Conservation (phyloP, 1,284 basidiomycete species). For the Gomphus sp. region DNA sequence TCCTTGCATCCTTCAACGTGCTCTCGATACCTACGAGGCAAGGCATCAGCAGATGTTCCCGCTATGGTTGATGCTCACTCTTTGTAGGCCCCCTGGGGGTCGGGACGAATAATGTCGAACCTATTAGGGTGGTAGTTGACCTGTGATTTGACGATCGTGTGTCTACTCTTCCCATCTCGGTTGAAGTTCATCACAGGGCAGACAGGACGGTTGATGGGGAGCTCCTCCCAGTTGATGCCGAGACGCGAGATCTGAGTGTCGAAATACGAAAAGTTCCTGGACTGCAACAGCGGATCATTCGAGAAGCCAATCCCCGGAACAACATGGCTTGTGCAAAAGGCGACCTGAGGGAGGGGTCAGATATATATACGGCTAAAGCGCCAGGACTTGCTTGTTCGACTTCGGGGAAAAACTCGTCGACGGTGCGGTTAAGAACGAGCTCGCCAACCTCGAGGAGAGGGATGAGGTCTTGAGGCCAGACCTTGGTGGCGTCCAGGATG, state of each 20-base stretch:
- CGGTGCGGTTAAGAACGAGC: constrained; percentile 56
- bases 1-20: constrained; percentile 56
- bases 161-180: constrained; percentile 55
- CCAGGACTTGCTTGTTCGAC: constrained; percentile 46
- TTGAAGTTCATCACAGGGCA: constrained; percentile 73
- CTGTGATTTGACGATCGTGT: constrained; percentile 49
- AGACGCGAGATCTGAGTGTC: constrained; percentile 72
- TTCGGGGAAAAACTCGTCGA: constrained; percentile 76
- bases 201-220: constrained; percentile 76
- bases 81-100: constrained; percentile 48
- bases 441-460: constrained; percentile 72
- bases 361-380: background rate
- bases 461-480: constrained; percentile 73
- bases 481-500: constrained; percentile 76
- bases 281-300: constrained; percentile 70
- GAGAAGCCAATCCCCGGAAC: constrained; percentile 63
- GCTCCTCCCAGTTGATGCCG: constrained; percentile 65
- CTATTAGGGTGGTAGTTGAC: constrained; percentile 77
- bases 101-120: constrained; percentile 41
- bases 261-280: constrained; percentile 77
- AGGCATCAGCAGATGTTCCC: background rate
- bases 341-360: constrained; percentile 25
- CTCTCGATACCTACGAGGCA: constrained; percentile 30
- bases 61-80: constrained; percentile 31
- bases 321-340: constrained; percentile 76